Evolutionary conservation across 106 monocot genomes (phyloP), one percentile per base, ranked within the genome.

Genomic region (Allium sativum): DNA sequence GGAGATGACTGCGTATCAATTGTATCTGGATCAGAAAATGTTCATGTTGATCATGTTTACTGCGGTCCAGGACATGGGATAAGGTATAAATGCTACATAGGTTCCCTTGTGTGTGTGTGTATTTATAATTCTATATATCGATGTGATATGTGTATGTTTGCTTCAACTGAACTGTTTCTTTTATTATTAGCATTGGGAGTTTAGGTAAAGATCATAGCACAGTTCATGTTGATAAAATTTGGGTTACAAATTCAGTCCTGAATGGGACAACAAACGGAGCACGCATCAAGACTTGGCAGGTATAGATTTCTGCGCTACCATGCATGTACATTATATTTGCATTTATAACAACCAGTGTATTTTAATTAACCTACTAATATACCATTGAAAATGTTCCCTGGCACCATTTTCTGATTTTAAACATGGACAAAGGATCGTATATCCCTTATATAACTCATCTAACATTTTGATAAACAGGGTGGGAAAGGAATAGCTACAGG

Each of bases 21-120:
- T 15, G 78, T 64, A 9, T 58, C 50, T 12, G 87, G 82, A 19
- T 85, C 88, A 0, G 52, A 45, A 21, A 66, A 56, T 46, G 45
- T 93, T 15, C 58, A 17, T 13, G 79, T 61, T 0, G 68, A 44
- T 3, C 63, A 78, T 48, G 81, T 74, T 41, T 31, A 53, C 18
- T 88, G 93, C 51, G 88, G 89, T 21, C 89, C 89, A 1, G 93
- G 93, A 14, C 89, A 94, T 78, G 93, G 93, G 20, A 94, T 93
- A 47, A 88, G 93, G 93, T 93, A 14, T 51, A 15, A 40, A 48
- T 31, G 31, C 31, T 31, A 31, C 5, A 31, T 5, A 5, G 1
- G 31, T 31, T 2, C 31, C n/a, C n/a, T n/a, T n/a, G n/a, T n/a
- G n/a, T n/a, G n/a, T n/a, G n/a, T n/a, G n/a, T n/a, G n/a, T n/a